Percentiles rank a stretch among this genome's conserved stretches.
Evolutionary conservation across 176 grass and related monocot genomes (phyloP).

Genomic region (Elymus sibiricus): DNA sequence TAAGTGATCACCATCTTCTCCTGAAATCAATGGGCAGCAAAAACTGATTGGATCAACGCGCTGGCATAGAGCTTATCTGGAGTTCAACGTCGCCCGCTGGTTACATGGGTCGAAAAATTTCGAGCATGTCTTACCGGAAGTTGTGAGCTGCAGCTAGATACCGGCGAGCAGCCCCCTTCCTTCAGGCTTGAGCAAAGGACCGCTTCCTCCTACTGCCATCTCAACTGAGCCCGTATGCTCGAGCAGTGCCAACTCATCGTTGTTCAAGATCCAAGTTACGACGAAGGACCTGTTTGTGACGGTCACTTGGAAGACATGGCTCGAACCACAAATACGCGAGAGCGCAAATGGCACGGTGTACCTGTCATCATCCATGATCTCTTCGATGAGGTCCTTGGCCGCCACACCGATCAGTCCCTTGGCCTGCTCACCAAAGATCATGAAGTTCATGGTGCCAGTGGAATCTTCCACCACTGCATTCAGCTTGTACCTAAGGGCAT

Average conservation of each 20-base stretch:
- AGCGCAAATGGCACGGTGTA: background rate
- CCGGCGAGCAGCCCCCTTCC: background rate
- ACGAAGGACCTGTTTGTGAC: background rate
- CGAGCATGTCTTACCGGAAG: background rate
- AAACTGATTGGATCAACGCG: no score
- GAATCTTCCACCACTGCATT: background rate
- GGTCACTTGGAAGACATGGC: background rate
- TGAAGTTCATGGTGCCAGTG: background rate
- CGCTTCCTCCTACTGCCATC: background rate
- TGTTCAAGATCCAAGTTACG: background rate
- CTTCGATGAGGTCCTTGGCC: background rate
- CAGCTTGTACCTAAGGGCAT: slow-evolving; percentile 17
- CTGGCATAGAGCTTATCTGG: no score
- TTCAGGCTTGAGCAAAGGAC: background rate
- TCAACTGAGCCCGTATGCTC: background rate
- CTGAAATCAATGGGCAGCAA: no score
- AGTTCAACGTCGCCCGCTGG: no score
- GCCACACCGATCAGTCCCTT: background rate
- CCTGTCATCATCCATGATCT: background rate
- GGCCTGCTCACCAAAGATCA: background rate
- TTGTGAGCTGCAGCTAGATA: background rate
- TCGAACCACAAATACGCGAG: background rate
- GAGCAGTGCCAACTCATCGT: background rate
- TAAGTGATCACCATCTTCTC: no score
- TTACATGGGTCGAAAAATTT: no score